Evolutionary conservation across 805 yeast genomes (phyloP), one percentile per base, ranked within the genome.

Genomic region (Saturnispora hagleri): DNA sequence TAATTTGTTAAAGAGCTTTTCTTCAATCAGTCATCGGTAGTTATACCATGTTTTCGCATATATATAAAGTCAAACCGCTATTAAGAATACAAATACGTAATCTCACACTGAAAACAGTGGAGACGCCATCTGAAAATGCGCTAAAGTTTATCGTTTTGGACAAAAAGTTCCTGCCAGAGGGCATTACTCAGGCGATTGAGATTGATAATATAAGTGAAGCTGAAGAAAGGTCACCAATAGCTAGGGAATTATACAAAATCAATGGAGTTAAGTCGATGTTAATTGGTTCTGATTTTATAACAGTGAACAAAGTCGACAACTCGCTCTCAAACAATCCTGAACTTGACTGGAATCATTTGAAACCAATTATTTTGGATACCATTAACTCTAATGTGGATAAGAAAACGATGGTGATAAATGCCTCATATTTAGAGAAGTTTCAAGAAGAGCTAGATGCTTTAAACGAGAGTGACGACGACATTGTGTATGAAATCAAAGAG

Each of bases 81-180:
- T 6, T 28, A 9, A 49, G 34, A 34, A 13, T 22, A 35, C 28
- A 20, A n/a, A 27, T 28, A 22, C 36, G 31, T 42, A 59, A 8
- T 6, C n/a, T 49, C 24, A 28, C 62, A 1, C 47, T 66, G 4
- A 70, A 75, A 56, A 70, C 88, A 0, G 62, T 76, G 18, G 71
- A 82, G 1, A 85, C 93, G 0, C 93, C 93, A 13, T 84, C 84
- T 60, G 86, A 81, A 49, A 81, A 85, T 64, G 89, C 93, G 1
- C 67, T 85, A 51, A 85, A 85, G 61, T 85, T 82, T 61, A 70
- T 82, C 8, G 69, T 80, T 2, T 69, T 69, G 13, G 79, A 76
- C 48, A 64, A 62, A 55, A 61, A 63, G n/a, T 74, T 79, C 26
- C 61, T 75, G 10, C 83, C 83, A 10, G 62, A 71, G 8, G 68